phyloP scores from a whole-genome alignment of 2,329 filamentous ascomycete species.

The Pestalotiopsis fici region DNA sequence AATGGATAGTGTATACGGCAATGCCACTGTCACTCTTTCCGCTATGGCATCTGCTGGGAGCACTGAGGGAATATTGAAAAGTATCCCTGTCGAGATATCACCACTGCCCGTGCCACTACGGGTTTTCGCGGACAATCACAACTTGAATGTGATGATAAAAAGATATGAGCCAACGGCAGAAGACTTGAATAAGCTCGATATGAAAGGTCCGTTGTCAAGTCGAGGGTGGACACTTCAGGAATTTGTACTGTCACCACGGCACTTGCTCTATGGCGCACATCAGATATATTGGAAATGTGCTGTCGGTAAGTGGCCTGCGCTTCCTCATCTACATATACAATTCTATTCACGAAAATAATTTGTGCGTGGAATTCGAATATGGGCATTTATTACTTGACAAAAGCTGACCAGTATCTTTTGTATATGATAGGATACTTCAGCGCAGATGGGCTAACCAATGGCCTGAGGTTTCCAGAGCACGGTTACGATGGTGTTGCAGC shows the following conservation, averaged over 20 bases:
- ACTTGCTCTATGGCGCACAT: neutral
- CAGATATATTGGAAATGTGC: neutral
- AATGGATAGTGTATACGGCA: conserved; percentile 16
- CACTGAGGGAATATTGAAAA: neutral
- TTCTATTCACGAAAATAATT: neutral
- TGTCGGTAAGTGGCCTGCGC: neutral
- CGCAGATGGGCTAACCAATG: neutral
- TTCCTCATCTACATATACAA: neutral
- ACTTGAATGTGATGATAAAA: neutral
- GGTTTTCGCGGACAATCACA: neutral
- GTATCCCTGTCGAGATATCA: neutral
- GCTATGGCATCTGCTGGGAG: neutral
- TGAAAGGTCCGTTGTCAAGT: neutral
- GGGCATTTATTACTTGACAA: neutral
- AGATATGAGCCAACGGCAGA: neutral
- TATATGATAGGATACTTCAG: neutral
- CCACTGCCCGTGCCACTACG: neutral
- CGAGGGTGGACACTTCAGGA: neutral
- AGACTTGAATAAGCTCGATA: neutral
- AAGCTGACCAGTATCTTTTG: neutral
- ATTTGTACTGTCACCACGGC: neutral
- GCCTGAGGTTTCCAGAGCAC: neutral
- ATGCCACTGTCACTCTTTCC: conserved; percentile 2
- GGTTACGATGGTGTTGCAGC: neutral
- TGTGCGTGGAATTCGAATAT: no score